These are phyloP conservation scores for Clarireedia paspali DNA, from an alignment of 2,329 filamentous ascomycete species.

Conservation along the genomic window DNA sequence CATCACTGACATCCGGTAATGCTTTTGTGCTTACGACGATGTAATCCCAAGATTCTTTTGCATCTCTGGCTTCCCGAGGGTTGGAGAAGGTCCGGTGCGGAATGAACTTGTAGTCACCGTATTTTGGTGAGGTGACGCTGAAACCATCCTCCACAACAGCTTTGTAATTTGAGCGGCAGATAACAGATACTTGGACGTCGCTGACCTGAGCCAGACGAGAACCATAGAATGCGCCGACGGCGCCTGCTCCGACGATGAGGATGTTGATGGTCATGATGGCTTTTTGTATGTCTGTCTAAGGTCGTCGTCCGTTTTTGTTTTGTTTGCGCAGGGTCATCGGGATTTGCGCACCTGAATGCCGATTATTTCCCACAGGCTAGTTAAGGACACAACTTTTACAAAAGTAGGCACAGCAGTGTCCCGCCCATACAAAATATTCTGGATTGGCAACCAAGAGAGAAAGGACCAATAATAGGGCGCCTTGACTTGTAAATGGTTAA, in stretches of 20 bases:
- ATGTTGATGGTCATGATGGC: conserved; percentile 35
- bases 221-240: conserved; percentile 66
- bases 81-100: conserved; percentile 57
- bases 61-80: conserved; percentile 35
- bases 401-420: too few species aligned
- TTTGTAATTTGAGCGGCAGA: conserved; percentile 67
- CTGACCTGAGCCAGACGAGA: conserved; percentile 55
- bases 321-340: neutral
- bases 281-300: too few species aligned
- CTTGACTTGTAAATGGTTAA: too few species aligned
- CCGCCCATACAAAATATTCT: too few species aligned
- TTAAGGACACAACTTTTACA: too few species aligned
- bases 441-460: too few species aligned
- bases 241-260: conserved; percentile 58
- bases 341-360: neutral
- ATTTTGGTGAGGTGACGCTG: conserved; percentile 54
- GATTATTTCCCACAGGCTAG: too few species aligned
- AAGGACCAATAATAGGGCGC: too few species aligned
- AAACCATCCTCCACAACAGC: conserved; percentile 56
- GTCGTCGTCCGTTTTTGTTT: too few species aligned
- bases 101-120: conserved; percentile 58
- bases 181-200: conserved; percentile 53
- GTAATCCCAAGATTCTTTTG: conserved; percentile 35
- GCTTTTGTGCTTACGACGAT: conserved; percentile 28
- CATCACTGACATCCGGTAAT: conserved; percentile 26